Percentiles rank a stretch among this genome's conserved stretches.
Conservation (phyloP, 176 grass and related monocot species). For the Pontederia crassipes region DNA sequence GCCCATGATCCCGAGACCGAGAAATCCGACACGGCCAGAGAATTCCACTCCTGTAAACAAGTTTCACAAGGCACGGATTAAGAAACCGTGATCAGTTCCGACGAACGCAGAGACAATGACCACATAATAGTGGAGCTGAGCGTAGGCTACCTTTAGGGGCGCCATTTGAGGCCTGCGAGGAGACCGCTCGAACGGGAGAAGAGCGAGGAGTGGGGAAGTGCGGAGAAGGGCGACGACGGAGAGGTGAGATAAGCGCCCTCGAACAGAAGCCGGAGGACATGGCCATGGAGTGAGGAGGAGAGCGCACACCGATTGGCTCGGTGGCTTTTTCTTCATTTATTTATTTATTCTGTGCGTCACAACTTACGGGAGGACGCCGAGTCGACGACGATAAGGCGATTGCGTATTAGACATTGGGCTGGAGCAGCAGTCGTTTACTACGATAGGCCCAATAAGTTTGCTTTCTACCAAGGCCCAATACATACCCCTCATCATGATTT, state of each 20-base stretch:
- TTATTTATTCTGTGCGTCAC: not conserved
- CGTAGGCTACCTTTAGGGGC: slow-evolving; percentile 14
- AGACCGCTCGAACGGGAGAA: not conserved
- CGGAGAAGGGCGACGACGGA: not conserved
- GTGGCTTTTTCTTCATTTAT: too few species aligned
- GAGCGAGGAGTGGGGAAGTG: not conserved
- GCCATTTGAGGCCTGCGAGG: slow-evolving; percentile 15
- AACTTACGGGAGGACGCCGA: not conserved
- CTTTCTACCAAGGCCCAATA: too few species aligned
- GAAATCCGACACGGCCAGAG: slow-evolving; percentile 59
- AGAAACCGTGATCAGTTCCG: too few species aligned
- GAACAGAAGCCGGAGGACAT: slow-evolving; percentile 14
- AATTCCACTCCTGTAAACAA: slow-evolving; percentile 30
- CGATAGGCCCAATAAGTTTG: too few species aligned
- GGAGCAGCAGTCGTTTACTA: too few species aligned
- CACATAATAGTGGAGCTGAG: not conserved
- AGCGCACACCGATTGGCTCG: not conserved
- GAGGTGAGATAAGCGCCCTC: not conserved
- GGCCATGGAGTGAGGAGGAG: slow-evolving; percentile 2
- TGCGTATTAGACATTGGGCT: too few species aligned
- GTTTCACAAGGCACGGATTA: too few species aligned
- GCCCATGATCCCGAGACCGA: slow-evolving; percentile 81
- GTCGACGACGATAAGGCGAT: too few species aligned
- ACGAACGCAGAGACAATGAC: not conserved
- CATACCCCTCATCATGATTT: too few species aligned